Evolutionary conservation across 2,329 filamentous ascomycete genomes (phyloP).

Genomic region (Seiridium cupressi): DNA sequence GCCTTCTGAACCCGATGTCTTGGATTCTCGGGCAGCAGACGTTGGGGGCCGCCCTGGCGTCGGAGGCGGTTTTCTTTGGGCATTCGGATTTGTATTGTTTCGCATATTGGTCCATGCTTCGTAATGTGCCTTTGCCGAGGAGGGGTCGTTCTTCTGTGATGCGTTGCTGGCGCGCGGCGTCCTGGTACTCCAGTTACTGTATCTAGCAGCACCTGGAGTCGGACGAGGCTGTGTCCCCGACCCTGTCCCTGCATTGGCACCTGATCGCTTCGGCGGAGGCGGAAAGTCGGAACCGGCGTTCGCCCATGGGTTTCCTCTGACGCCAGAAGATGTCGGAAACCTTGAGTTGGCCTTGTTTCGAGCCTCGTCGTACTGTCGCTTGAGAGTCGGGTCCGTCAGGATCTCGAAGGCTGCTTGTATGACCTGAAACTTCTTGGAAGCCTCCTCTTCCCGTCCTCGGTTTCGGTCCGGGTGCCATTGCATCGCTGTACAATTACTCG

Average conservation of each 20-base stretch:
- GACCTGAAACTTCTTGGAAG: conserved; percentile 78
- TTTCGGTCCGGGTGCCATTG: conserved; percentile 90
- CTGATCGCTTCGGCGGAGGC: conserved; percentile 44
- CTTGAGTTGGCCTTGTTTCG: conserved; percentile 33
- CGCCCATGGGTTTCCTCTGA: conserved; percentile 57
- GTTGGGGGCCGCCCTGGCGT: conserved; percentile 25
- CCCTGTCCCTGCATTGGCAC: conserved; percentile 16
- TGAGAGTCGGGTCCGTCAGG: conserved; percentile 48
- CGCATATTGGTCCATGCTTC: conserved; percentile 36
- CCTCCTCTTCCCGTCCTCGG: conserved; percentile 75
- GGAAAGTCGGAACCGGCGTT: conserved; percentile 48
- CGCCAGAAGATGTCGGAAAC: conserved; percentile 50
- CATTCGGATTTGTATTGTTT: not conserved
- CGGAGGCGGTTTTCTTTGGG: conserved; percentile 18
- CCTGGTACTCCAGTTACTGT: conserved; percentile 25
- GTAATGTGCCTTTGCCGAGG: conserved; percentile 24
- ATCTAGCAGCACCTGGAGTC: conserved; percentile 42
- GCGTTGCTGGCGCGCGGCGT: conserved; percentile 13
- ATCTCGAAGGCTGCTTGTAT: conserved; percentile 87
- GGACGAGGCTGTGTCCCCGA: conserved; percentile 14
- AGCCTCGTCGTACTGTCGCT: conserved; percentile 52
- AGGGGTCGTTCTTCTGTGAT: conserved; percentile 20
- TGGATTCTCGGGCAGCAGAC: conserved; percentile 22
- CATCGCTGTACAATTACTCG: conserved; percentile 52
- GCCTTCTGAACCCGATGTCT: conserved; percentile 18